phyloP scores from a whole-genome alignment of 2,329 filamentous ascomycete species.

The Metarhizium brunneum region DNA sequence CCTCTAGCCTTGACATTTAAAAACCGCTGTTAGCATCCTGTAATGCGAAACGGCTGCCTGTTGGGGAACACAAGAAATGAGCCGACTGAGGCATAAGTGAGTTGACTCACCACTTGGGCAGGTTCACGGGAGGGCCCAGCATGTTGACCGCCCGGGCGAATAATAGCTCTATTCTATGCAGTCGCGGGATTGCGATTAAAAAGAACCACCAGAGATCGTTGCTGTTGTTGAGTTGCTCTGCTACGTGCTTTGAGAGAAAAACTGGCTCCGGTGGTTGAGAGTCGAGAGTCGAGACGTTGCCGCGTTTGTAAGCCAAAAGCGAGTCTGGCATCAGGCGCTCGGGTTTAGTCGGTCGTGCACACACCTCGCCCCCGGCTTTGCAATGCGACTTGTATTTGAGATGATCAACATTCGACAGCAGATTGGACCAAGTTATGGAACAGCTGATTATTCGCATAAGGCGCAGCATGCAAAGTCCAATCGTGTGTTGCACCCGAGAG shows the following conservation, averaged over 20 bases:
- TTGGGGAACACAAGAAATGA: background rate
- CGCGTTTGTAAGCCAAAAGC: no score
- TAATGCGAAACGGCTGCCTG: background rate
- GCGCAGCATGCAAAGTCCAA: no score
- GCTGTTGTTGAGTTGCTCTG: background rate
- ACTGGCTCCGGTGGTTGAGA: no score
- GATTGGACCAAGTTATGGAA: no score
- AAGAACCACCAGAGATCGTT: background rate
- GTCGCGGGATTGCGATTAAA: background rate
- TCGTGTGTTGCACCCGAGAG: no score
- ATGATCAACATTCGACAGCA: background rate
- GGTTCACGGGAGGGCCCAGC: conserved; percentile 42
- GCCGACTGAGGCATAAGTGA: background rate
- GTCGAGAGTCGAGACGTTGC: no score
- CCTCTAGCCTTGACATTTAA: conserved; percentile 57
- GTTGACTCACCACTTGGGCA: conserved; percentile 46
- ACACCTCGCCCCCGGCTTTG: no score
- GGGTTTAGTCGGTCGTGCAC: no score
- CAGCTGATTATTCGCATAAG: no score
- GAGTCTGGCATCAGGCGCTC: no score
- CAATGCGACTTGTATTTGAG: no score
- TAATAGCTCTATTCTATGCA: background rate
- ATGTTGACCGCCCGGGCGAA: conserved; percentile 18
- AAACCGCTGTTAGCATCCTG: background rate
- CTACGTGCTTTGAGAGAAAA: no score